These are phyloP conservation scores for Neofusicoccum ribis DNA, from an alignment of 2,329 filamentous ascomycete genomes.

Conservation along the genomic window DNA sequence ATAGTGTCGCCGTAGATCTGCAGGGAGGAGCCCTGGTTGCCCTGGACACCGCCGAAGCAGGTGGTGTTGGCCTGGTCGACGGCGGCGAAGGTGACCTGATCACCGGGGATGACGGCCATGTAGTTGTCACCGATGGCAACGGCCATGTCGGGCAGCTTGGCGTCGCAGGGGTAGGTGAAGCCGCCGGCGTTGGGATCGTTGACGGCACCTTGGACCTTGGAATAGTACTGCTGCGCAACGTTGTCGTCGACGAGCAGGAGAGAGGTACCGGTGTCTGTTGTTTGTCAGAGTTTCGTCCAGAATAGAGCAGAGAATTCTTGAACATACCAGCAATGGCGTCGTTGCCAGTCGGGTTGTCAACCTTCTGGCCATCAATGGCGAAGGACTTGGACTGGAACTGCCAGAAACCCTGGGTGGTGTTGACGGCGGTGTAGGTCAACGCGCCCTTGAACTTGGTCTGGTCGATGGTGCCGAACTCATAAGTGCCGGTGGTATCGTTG, in stretches of 20 bases:
- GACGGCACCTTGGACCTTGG: constrained; percentile 40
- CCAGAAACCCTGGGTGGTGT: constrained; percentile 68
- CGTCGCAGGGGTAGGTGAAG: constrained; percentile 46
- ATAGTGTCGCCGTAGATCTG: constrained; percentile 66
- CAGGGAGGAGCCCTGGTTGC: constrained; percentile 52
- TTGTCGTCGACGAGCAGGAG: constrained; percentile 60
- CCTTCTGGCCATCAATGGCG: constrained; percentile 55
- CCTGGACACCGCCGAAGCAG: constrained; percentile 70
- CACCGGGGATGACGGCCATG: constrained; percentile 58
- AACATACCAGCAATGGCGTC: constrained; percentile 43
- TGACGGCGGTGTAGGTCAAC: constrained; percentile 63
- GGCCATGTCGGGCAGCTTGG: constrained; percentile 45
- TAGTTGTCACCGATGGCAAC: constrained; percentile 59
- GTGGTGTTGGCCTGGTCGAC: constrained; percentile 46
- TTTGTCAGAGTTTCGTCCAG: neutral
- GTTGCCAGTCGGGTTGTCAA: constrained; percentile 52
- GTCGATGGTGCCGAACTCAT: constrained; percentile 75
- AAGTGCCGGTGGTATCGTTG: constrained; percentile 60
- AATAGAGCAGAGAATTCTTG: too few relatives aligned
- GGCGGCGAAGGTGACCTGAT: constrained; percentile 41
- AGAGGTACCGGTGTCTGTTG: constrained; percentile 59
- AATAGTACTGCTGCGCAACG: constrained; percentile 51
- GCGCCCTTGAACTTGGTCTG: constrained; percentile 60
- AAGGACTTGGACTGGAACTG: constrained; percentile 61
- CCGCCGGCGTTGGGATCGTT: constrained; percentile 40